These are phyloP conservation scores for Rhazya stricta DNA, from an alignment of 257 asterid genomes.

Conservation along the genomic window DNA sequence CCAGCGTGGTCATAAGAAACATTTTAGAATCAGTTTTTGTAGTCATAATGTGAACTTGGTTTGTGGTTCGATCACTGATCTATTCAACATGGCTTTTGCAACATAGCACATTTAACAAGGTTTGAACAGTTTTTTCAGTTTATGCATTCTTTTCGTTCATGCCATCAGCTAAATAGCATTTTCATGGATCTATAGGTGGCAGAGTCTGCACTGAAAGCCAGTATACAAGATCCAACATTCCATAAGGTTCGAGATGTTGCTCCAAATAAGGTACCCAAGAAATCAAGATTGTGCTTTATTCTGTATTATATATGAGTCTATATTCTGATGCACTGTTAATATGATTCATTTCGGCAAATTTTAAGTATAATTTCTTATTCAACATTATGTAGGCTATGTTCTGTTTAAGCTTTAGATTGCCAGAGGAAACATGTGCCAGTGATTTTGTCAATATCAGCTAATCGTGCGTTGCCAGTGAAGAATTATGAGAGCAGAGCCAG, in stretches of 20 bases:
- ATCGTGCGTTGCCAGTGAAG: conserved; percentile 2
- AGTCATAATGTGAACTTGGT: not conserved
- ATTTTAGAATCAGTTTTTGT: not conserved
- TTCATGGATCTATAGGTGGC: conserved; percentile 43
- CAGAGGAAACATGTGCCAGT: conserved; percentile 63
- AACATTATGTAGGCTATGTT: conserved; percentile 69
- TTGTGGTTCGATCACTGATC: not conserved
- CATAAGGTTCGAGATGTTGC: conserved; percentile 83
- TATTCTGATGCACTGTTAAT: not conserved
- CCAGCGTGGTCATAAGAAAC: not conserved
- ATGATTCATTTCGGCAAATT: not conserved
- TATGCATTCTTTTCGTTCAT: not conserved
- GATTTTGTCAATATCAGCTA: conserved; percentile 20
- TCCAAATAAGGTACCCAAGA: conserved; percentile 73
- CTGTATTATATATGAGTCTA: not conserved
- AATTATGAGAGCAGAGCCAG: not conserved
- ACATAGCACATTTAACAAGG: not conserved
- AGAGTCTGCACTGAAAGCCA: conserved; percentile 66
- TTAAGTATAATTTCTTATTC: not conserved
- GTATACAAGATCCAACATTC: conserved; percentile 51
- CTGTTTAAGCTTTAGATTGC: conserved; percentile 86
- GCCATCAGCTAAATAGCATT: not conserved
- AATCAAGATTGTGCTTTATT: not conserved
- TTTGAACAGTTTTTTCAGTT: not conserved
- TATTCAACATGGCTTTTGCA: too few species aligned